Evolutionary conservation across 2,329 filamentous ascomycete species (phyloP), one percentile per base, ranked within the genome.

Genomic region (Penicillium vulpinum): DNA sequence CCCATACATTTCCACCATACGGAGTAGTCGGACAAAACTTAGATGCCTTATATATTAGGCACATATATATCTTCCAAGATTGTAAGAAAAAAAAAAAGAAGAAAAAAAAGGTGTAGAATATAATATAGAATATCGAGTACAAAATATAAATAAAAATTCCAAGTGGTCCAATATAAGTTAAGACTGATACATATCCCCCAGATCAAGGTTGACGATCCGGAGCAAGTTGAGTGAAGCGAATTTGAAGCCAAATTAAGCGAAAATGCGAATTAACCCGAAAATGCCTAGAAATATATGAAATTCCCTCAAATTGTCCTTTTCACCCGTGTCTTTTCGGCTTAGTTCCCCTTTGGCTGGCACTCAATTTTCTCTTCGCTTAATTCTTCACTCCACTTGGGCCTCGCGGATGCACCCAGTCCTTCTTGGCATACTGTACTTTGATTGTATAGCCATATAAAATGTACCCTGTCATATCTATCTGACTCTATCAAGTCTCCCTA

Each of bases 321-420:
- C 22, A 11, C 7, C 35, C 41, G 46, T 44, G 16, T 55, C 8
- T 24, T 16, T 24, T 5, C 11, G 38, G 46, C 3, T 31, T 16
- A 68, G 69, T 67, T 65, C 62, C 71, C 65, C 66, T 70, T 72
- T 73, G 64, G 69, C 67, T 70, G 67, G 69, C 67, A 69, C 69
- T 62, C 67, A 71, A 50, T 53, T 69, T 70, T 57, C 47, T n/a
- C 40, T 56, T 56, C 46, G 57, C 64, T 60, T 54, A 56, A 36
- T 10, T 43, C 33, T 36, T 29, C 46, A 63, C 68, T 35, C 70
- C 54, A 46, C 54, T 21, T 7, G 35, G 54, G 26, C 63, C 64
- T 71, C 62, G 70, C 70, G 71, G 70, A 61, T 56, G 55, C 70
- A 73, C 71, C 64, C 71, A 73, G 61, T 66, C 44, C 26, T 9